phyloP scores from a whole-genome alignment of 2,329 filamentous ascomycete species.

The Nannizzia gypsea region DNA sequence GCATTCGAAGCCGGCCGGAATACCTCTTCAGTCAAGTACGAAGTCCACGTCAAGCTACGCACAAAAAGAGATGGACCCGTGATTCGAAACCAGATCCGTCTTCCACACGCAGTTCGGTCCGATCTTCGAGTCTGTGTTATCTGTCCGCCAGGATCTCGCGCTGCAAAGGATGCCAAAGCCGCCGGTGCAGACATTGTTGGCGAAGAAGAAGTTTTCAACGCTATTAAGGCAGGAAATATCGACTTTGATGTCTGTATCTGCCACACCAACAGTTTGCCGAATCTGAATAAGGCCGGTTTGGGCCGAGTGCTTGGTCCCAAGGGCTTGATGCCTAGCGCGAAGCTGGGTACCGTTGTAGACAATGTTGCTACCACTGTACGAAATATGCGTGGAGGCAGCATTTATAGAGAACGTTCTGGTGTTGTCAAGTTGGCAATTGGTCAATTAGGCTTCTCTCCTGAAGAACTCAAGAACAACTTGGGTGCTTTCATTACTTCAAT shows the following conservation, averaged over 20 bases:
- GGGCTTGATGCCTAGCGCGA: slow-evolving; percentile 83
- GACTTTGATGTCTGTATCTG: slow-evolving; percentile 84
- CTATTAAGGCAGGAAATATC: slow-evolving; percentile 62
- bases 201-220: slow-evolving; percentile 72
- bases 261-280: slow-evolving; percentile 64
- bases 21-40: slow-evolving; percentile 69
- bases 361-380: slow-evolving; percentile 64
- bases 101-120: slow-evolving; percentile 82
- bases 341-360: slow-evolving; percentile 77
- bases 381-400: slow-evolving; percentile 70
- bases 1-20: slow-evolving; percentile 81
- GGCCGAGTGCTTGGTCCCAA: slow-evolving; percentile 75
- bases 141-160: slow-evolving; percentile 65
- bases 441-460: slow-evolving; percentile 76
- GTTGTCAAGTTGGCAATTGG: slow-evolving; percentile 84
- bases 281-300: slow-evolving; percentile 68
- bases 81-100: slow-evolving; percentile 72
- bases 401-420: slow-evolving; percentile 76
- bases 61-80: slow-evolving; percentile 77
- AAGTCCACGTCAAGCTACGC: slow-evolving; percentile 69
- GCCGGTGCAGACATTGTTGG: slow-evolving; percentile 76
- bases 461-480: slow-evolving; percentile 76
- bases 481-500: slow-evolving; percentile 62
- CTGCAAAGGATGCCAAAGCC: slow-evolving; percentile 59
- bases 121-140: slow-evolving; percentile 85